Percentiles rank a stretch among this genome's conserved stretches.
These are phyloP conservation scores for Geranium rotundifolium DNA, from an alignment of 345 rosid species.

Conservation along the genomic window DNA sequence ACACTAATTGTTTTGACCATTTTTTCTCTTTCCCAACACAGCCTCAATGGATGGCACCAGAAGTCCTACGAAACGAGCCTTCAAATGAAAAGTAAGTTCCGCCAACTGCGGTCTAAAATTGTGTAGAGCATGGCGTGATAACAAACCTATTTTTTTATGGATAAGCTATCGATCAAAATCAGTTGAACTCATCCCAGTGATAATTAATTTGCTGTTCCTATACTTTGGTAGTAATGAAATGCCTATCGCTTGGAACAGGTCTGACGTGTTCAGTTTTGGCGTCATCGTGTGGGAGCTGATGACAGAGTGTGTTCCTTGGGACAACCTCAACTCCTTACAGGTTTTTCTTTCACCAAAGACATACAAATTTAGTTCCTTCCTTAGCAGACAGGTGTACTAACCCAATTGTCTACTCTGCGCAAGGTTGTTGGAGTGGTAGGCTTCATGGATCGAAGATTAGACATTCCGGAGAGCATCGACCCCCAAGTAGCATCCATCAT, in stretches of 20 bases:
- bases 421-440: slow-evolving; percentile 86
- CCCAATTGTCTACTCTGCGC: background rate
- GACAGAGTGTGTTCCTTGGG: slow-evolving; percentile 78
- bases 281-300: slow-evolving; percentile 78
- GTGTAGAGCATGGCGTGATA: background rate
- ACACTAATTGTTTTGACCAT: background rate
- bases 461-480: slow-evolving; percentile 60
- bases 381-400: background rate
- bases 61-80: slow-evolving; percentile 80
- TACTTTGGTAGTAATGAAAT: background rate
- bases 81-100: slow-evolving; percentile 67
- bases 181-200: too few species aligned
- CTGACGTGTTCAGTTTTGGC: slow-evolving; percentile 81
- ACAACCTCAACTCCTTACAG: slow-evolving; percentile 60
- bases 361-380: background rate
- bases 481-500: slow-evolving; percentile 57
- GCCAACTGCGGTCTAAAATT: slow-evolving; percentile 1
- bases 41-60: slow-evolving; percentile 99
- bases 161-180: background rate
- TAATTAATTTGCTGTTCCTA: too few species aligned
- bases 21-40: slow-evolving; percentile 18
- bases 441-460: slow-evolving; percentile 84
- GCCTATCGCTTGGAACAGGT: slow-evolving; percentile 29
- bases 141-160: background rate
- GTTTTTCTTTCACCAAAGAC: slow-evolving; percentile 13